Percentiles rank a stretch among this genome's conserved stretches.
Evolutionary conservation across 345 rosid species (phyloP).

Genomic region (Nephelium lappaceum): DNA sequence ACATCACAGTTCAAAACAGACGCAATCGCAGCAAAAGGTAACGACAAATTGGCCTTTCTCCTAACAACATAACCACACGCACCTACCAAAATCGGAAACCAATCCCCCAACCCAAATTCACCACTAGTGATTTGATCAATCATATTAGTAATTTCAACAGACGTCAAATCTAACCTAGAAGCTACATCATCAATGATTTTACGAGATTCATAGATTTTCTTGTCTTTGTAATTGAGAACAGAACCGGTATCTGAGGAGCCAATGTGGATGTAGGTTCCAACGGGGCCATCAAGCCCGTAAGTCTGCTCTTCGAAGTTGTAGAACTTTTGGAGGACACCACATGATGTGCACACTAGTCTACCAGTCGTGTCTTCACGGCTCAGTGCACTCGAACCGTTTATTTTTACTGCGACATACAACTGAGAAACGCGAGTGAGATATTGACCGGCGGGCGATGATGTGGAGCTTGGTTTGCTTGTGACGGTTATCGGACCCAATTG

Average conservation of each 20-base stretch:
- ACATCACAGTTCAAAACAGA: conserved; percentile 52
- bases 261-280: conserved; percentile 54
- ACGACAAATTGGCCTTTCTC: conserved; percentile 51
- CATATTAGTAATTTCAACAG: conserved; percentile 37
- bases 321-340: conserved; percentile 48
- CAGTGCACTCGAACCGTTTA: conserved; percentile 36
- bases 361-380: conserved; percentile 51
- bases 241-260: conserved; percentile 69
- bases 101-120: conserved; percentile 64
- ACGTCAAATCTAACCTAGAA: conserved; percentile 33
- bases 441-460: too few species aligned
- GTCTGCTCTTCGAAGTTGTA: conserved; percentile 51
- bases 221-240: conserved; percentile 50
- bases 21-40: conserved; percentile 54
- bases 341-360: conserved; percentile 43
- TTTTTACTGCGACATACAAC: too few species aligned
- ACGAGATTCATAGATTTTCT: conserved; percentile 61
- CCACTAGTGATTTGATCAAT: conserved; percentile 58
- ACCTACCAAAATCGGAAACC: conserved; percentile 70
- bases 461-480: too few species aligned
- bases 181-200: conserved; percentile 42
- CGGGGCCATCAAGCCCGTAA: conserved; percentile 49
- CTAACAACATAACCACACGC: conserved; percentile 63
- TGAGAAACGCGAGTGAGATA: too few species aligned
- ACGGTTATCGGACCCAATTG: too few species aligned